Evolutionary conservation across 2,329 filamentous ascomycete genomes (phyloP), one percentile per base, ranked within the genome.

Genomic region (Sarocladium kiliense): DNA sequence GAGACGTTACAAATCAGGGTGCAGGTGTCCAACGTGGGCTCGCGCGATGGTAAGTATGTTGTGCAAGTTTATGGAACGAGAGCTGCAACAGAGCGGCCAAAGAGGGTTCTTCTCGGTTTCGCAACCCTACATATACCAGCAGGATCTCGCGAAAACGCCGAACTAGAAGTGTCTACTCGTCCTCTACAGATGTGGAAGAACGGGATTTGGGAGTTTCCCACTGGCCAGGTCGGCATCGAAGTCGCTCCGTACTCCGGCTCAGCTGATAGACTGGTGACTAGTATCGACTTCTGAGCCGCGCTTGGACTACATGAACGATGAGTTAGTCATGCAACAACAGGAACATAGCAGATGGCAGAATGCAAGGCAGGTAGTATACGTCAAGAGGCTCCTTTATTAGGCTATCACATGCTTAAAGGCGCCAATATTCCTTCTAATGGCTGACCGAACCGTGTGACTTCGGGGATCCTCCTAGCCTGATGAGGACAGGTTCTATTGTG

Each of bases 51-150:
- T 1, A 42, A 58, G 25, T 53, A 53, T 11, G 11, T n/a, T n/a
- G 58, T 55, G 5, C 62, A 64, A 34, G 57, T 62, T 3, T 64
- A 64, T 21, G 62, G 58, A 2, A 32, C 37, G 3, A 23, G 32
- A 2, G 34, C 54, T 2, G 54, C 45, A 30, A 12, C 53, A n/a
- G 53, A 58, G 11, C 41, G 53, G 23, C 58, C 57, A 3, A 42
- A 25, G 23, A 23, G 57, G 10, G 50, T 54, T 16, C 53, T 61
- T 2, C 55, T 61, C 2, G 60, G 60, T 1, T 60, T 59, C 30
- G n/a, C 25, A 5, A n/a, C 21, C 2, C 37, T 58, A 7, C 53
- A 59, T 26, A 23, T 61, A 2, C 23, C 41, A 2, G 45, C 47
- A 2, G 44, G 53, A 3, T 56, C 56, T 12, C 19, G 39, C 7